Evolutionary conservation across 2,329 filamentous ascomycete species (phyloP), one percentile per base, ranked within the genome.

Genomic region (Apiospora hydei): DNA sequence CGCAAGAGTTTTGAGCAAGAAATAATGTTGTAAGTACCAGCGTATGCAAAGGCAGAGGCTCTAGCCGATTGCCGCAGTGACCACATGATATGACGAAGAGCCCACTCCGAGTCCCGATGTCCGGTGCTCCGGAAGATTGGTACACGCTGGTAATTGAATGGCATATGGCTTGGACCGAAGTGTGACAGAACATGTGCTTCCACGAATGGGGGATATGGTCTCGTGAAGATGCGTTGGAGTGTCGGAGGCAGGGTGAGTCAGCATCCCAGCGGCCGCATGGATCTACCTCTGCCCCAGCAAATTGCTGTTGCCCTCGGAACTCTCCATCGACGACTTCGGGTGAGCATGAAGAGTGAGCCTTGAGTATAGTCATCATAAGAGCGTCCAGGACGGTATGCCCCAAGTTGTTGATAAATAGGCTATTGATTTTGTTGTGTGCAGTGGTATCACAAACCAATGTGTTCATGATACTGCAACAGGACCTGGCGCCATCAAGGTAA

Each of bases 101-200:
- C 2, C 64, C 64, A 44, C 64, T 67, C 7, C 10, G 64, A 16
- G 8, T 66, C 21, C 41, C 2, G 21, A 64, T 67, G 2, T 67
- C 18, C 18, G 34, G 61, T 38, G 34, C 8, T 13, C 13, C 51
- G 4, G 24, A 1, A 34, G 1, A 2, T 8, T 1, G 38, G 41
- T 43, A 43, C 10, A 67, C 44, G n/a, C 1, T 13, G 38, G 2
- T 16, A 3, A 67, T 67, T 44, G 38, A 24, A 44, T 67, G 43
- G 16, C 64, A 67, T 16, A 44, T 18, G 13, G 41, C 64, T 46
- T 46, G 64, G 38, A 46, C 43, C n/a, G 64, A 67, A 67, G 38
- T 67, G n/a, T 67, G 64, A 34, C 64, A 67, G 41, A 67, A 67
- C 64, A 67, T 67, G n/a, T 67, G 64, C 24, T 67, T 67, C 64